phyloP scores from a whole-genome alignment of 1,139 yeast species.

The Diutina neorugosa region DNA sequence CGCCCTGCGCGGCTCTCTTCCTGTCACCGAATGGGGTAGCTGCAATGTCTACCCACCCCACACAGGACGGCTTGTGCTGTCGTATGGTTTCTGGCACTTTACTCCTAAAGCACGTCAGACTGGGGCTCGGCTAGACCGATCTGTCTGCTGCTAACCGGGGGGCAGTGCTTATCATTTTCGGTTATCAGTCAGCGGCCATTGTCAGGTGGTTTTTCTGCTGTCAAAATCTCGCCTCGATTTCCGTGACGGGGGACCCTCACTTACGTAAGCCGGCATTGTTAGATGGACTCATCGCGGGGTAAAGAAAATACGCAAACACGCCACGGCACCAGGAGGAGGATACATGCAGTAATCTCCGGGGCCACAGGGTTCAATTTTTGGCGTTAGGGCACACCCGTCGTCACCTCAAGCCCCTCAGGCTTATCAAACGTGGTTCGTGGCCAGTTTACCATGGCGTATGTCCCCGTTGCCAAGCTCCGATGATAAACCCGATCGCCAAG shows the following conservation, averaged over 20 bases:
- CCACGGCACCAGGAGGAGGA: neutral
- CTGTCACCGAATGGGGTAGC: neutral
- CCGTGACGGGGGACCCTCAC: neutral
- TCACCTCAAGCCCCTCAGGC: no score
- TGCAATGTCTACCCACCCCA: neutral
- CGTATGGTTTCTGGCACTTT: neutral
- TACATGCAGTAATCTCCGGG: neutral
- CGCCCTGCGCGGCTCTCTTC: neutral
- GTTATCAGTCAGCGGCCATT: neutral
- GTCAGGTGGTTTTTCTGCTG: neutral
- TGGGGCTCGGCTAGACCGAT: no score
- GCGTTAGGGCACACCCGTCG: no score
- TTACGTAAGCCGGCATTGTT: neutral
- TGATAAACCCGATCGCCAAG: no score
- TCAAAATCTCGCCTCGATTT: neutral
- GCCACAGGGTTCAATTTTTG: neutral
- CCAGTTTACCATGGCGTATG: no score
- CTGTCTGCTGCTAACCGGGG: neutral
- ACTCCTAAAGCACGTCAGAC: no score
- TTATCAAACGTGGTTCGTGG: no score
- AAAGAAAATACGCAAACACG: neutral
- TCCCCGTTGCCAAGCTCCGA: no score
- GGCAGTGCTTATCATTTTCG: neutral
- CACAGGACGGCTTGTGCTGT: neutral
- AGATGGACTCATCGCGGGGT: neutral